These are phyloP conservation scores for Pythium scleroteichum DNA, from an alignment of 352 stramenopile genomes.

Conservation along the genomic window DNA sequence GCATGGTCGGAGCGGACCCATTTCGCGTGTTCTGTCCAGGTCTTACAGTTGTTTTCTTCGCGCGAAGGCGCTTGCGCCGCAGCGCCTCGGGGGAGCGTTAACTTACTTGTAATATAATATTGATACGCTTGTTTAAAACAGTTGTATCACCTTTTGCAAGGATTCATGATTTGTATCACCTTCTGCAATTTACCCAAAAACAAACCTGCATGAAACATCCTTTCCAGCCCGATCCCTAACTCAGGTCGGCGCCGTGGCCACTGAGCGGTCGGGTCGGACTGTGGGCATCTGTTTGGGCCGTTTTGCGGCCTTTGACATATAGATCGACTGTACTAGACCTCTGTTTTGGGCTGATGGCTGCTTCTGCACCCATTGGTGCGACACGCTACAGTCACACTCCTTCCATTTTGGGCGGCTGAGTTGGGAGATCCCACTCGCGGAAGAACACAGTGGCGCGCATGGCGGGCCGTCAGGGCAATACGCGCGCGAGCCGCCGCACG, in stretches of 20 bases:
- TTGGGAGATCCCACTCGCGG: not conserved
- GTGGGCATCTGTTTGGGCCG: not conserved
- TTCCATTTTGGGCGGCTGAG: not conserved
- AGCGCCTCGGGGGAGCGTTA: too few species aligned
- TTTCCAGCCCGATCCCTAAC: not conserved
- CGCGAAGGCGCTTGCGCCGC: too few species aligned
- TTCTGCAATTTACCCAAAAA: too few species aligned
- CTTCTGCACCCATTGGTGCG: not conserved
- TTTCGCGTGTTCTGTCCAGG: too few species aligned
- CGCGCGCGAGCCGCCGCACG: constrained; percentile 43
- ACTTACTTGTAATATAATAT: too few species aligned
- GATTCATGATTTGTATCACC: too few species aligned
- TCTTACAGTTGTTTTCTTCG: too few species aligned
- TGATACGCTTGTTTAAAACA: too few species aligned
- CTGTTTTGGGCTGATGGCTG: not conserved
- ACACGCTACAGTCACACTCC: not conserved
- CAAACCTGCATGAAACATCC: too few species aligned
- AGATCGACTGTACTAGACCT: not conserved
- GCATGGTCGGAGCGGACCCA: too few species aligned
- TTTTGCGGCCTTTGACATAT: not conserved
- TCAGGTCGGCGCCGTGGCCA: not conserved
- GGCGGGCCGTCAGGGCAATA: constrained; percentile 24
- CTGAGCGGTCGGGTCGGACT: too few species aligned
- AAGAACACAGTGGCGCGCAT: constrained; percentile 1
- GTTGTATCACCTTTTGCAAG: too few species aligned